Evolutionary conservation across 2,329 filamentous ascomycete species (phyloP), one percentile per base, ranked within the genome.

Genomic region (Apiospora sp.): DNA sequence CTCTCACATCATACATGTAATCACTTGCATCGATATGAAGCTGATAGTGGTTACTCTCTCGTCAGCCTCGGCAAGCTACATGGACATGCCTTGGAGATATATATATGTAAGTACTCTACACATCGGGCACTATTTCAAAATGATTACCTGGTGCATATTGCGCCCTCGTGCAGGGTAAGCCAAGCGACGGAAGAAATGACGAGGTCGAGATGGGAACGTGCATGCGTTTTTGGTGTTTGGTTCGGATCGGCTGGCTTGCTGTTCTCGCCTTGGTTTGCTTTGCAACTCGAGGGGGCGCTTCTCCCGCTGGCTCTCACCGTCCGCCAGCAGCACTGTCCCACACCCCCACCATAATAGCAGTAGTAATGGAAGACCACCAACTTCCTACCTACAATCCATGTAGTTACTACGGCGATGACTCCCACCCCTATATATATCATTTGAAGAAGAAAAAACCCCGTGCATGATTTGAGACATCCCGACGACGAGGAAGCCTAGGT

Each of bases 171-270:
- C 67, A 72, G 22, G 71, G 14, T n/a, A 41, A 16, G 8, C 51
- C 27, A 70, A 54, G 71, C 67, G 51, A 70, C 41, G 54, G 41
- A 48, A 67, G 24, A 68, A 72, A 41, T 5, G 64, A 72, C 54
- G 71, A 70, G 30, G 67, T 48, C 46, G 67, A 68, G 30, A 68
- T 41, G 13, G 12, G 41, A 64, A 41, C 58, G 19, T 68, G 43
- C 67, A 68, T 68, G 67, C 5, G 67, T 68, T 49, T 27, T 27
- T 49, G 43, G 43, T 46, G 19, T 46, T 68, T 68, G 46, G 43
- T 12, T 27, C 13, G 46, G 46, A 30, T 68, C 67, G 67, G 67
- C 48, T 49, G 46, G 46, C 24, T 30, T 41, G 46, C 67, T 30
- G 37, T 41, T 14, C 34, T 67, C 27, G 46, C 43, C n/a, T 68